phyloP scores from a whole-genome alignment of 257 asterid genomes.

The Nicotiana obtusifolia region DNA sequence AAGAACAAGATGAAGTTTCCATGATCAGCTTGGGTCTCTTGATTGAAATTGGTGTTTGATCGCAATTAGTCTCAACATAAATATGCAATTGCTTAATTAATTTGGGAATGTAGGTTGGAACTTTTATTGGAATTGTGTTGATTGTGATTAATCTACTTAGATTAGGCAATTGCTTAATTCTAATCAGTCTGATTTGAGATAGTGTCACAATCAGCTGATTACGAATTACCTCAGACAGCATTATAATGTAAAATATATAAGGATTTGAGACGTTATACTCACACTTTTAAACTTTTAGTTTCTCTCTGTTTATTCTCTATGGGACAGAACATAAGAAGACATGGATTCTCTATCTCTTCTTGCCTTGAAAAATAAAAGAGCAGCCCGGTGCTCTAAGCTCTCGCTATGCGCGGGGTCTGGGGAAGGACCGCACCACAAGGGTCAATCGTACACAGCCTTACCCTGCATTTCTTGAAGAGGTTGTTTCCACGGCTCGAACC shows the following conservation, averaged over 20 bases:
- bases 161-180: background rate
- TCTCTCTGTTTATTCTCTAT: background rate
- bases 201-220: background rate
- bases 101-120: too few relatives aligned
- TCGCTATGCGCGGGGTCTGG: too few relatives aligned
- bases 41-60: too few relatives aligned
- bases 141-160: too few relatives aligned
- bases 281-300: background rate
- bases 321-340: background rate
- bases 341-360: background rate
- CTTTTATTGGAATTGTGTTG: background rate
- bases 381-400: too few relatives aligned
- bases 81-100: too few relatives aligned
- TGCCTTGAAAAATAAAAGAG: background rate
- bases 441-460: too few relatives aligned
- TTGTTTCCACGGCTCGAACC: too few relatives aligned
- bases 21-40: background rate
- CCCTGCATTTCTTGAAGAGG: too few relatives aligned
- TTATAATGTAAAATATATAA: background rate
- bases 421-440: too few relatives aligned
- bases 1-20: background rate
- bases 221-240: background rate
- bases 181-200: background rate
- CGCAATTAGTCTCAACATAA: too few relatives aligned
- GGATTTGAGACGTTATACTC: background rate